phyloP scores from a whole-genome alignment of 2,329 filamentous ascomycete species.

The Tympanopsis confertula region DNA sequence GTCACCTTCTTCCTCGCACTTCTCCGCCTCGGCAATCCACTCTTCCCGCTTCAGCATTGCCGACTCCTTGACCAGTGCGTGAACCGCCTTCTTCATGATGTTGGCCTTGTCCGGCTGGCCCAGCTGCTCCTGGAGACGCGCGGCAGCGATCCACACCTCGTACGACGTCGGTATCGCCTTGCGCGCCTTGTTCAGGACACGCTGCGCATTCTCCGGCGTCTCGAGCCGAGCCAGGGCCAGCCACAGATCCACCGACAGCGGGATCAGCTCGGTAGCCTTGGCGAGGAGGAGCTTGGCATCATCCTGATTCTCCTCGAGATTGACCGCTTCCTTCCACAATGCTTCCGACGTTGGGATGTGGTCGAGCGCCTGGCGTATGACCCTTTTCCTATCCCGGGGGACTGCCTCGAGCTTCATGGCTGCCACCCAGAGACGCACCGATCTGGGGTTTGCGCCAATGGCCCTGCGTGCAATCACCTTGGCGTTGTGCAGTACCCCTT shows the following conservation, averaged over 20 bases:
- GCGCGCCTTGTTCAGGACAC: slow-evolving; percentile 87
- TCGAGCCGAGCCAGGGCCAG: slow-evolving; percentile 83
- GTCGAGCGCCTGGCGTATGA: slow-evolving; percentile 81
- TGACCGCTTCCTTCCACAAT: slow-evolving; percentile 97
- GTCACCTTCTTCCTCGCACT: slow-evolving; percentile 85
- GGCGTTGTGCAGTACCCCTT: slow-evolving; percentile 65
- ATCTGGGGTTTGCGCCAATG: slow-evolving; percentile 81
- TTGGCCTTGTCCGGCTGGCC: slow-evolving; percentile 71
- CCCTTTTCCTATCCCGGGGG: slow-evolving; percentile 75
- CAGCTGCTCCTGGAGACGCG: slow-evolving; percentile 76
- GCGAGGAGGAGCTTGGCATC: slow-evolving; percentile 82
- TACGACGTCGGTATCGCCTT: slow-evolving; percentile 87
- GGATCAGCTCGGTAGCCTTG: slow-evolving; percentile 91
- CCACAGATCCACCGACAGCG: slow-evolving; percentile 88
- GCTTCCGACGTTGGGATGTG: slow-evolving; percentile 88
- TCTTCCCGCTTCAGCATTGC: slow-evolving; percentile 97
- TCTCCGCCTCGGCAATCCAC: slow-evolving; percentile 90
- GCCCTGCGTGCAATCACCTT: slow-evolving; percentile 91
- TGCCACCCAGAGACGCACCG: slow-evolving; percentile 84
- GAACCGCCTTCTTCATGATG: slow-evolving; percentile 88
- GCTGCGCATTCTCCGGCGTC: slow-evolving; percentile 80
- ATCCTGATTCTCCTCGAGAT: slow-evolving; percentile 78
- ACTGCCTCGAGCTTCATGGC: slow-evolving; percentile 88
- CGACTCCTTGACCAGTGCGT: slow-evolving; percentile 76
- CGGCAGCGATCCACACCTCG: slow-evolving; percentile 94